Conservation (phyloP, 495 filamentous ascomycete species). For the Hyaloscypha variabilis region DNA sequence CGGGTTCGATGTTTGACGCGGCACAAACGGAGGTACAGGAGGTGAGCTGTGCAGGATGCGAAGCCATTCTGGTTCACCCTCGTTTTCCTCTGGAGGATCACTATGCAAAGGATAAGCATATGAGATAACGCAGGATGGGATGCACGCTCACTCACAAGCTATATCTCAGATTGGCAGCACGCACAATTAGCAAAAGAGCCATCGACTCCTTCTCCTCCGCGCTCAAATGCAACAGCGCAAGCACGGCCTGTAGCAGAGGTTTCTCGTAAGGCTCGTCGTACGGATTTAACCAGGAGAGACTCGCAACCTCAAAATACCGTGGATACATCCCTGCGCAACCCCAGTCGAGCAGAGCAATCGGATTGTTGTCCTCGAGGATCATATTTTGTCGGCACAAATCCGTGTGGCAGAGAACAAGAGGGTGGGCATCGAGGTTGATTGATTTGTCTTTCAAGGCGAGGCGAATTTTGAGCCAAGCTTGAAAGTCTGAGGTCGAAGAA, state of each 20-base stretch:
- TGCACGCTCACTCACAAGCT: neutral
- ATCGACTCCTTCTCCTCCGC: conserved; percentile 1
- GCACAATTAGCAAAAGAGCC: neutral
- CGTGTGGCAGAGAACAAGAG: conserved; percentile 3
- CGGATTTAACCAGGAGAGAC: neutral
- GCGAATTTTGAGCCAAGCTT: no score
- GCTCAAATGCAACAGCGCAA: neutral
- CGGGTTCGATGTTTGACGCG: no score
- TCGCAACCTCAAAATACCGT: neutral
- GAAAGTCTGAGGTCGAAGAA: no score
- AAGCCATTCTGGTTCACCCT: no score
- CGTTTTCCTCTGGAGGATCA: no score
- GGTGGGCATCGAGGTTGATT: neutral
- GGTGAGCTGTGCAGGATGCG: no score
- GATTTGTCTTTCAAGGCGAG: neutral
- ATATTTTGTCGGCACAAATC: conserved; percentile 6
- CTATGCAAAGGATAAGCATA: no score
- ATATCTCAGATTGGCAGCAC: conserved; percentile 6
- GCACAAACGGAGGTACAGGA: no score
- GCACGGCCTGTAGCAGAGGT: neutral
- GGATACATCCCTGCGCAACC: neutral
- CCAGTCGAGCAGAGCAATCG: conserved; percentile 1
- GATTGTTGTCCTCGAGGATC: conserved; percentile 6
- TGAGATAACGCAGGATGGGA: neutral
- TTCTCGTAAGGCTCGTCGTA: conserved; percentile 5